Conservation (phyloP, 768 basidiomycete genomes). For the Ramaria sp. region DNA sequence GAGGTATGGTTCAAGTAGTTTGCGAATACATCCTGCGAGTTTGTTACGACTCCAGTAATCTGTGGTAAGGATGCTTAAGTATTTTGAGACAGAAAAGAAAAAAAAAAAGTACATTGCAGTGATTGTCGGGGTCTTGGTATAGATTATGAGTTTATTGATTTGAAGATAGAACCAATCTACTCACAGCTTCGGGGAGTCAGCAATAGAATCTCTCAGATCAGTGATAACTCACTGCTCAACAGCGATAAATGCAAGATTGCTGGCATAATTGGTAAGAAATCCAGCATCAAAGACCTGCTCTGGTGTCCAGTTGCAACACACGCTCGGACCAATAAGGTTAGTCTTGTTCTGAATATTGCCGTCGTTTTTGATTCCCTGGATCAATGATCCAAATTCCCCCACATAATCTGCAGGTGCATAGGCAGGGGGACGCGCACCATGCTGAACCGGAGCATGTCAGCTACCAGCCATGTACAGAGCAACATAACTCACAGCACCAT, state of each 20-base stretch:
- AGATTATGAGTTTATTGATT: not conserved
- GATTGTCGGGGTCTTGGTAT: constrained; percentile 1
- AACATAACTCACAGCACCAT: constrained; percentile 22
- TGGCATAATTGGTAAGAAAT: constrained; percentile 33
- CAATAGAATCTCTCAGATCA: not conserved
- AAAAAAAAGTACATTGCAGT: constrained; percentile 2
- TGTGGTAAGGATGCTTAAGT: constrained; percentile 30
- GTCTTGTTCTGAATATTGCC: constrained; percentile 27
- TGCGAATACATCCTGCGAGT: constrained; percentile 17
- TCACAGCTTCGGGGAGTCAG: not conserved
- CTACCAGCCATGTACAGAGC: not conserved
- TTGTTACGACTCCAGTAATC: constrained; percentile 20
- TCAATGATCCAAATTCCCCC: constrained; percentile 38
- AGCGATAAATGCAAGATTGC: constrained; percentile 32
- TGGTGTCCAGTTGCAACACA: constrained; percentile 41
- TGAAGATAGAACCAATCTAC: not conserved
- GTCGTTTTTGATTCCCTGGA: constrained; percentile 31
- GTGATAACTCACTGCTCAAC: constrained; percentile 39
- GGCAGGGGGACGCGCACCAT: constrained; percentile 15
- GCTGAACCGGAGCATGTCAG: not conserved
- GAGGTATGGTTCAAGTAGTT: constrained; percentile 50
- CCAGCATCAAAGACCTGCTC: constrained; percentile 42
- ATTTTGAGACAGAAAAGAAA: constrained; percentile 19
- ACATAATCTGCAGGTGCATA: constrained; percentile 32
- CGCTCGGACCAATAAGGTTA: constrained; percentile 53